Evolutionary conservation across 352 stramenopile species (phyloP).

Genomic region (Globisporangium uncinulatum): DNA sequence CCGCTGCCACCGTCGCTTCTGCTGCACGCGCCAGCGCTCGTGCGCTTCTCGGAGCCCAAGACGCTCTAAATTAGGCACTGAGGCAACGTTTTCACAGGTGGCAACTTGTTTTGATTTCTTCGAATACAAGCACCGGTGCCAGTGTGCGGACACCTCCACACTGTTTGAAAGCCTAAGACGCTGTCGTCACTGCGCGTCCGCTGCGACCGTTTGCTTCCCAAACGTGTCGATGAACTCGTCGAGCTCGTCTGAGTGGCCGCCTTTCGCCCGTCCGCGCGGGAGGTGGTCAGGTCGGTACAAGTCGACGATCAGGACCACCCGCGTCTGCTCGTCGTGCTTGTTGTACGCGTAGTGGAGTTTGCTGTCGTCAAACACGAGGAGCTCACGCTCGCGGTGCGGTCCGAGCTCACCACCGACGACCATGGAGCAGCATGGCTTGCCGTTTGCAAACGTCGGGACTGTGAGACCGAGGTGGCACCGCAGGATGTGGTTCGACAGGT

Average conservation of each 20-base stretch:
- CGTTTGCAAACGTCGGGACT: constrained; percentile 50
- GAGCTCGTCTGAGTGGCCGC: constrained; percentile 83
- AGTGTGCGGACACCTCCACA: neutral
- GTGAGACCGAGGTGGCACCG: constrained; percentile 72
- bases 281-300: constrained; percentile 80
- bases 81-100: no score
- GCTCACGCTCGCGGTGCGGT: constrained; percentile 63
- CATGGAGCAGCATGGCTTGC: constrained; percentile 64
- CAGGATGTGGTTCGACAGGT: constrained; percentile 88
- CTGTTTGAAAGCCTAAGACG: no score
- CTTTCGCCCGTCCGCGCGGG: constrained; percentile 68
- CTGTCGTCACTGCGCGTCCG: constrained; percentile 9
- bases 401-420: constrained; percentile 67
- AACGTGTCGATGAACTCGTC: constrained; percentile 88
- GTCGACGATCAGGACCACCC: constrained; percentile 85
- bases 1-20: constrained; percentile 52
- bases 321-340: constrained; percentile 52
- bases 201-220: constrained; percentile 36
- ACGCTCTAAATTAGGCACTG: constrained; percentile 1
- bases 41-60: constrained; percentile 24
- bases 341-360: constrained; percentile 90
- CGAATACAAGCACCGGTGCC: neutral
- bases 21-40: constrained; percentile 68
- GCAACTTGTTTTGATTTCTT: no score
- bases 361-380: constrained; percentile 90